A percentile compares a stretch with the other conserved stretches of the same genome.
phyloP scores from a whole-genome alignment of 495 filamentous ascomycete species.

The Aspergillus egyptiacus region DNA sequence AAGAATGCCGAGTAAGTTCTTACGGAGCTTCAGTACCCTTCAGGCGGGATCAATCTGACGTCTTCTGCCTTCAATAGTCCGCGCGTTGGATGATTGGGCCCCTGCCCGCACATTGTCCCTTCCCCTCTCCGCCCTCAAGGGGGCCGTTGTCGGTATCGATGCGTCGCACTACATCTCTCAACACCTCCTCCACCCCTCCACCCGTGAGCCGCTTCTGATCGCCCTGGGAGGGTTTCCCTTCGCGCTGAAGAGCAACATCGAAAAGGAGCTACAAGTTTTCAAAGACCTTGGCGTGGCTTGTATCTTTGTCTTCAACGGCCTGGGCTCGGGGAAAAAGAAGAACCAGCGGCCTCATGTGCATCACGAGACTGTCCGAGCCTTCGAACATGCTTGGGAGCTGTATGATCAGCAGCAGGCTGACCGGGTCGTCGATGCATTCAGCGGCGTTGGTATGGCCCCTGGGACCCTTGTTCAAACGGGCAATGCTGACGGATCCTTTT shows the following conservation, averaged over 20 bases:
- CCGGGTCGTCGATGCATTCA: slow-evolving; percentile 76
- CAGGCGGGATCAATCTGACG: slow-evolving; percentile 3
- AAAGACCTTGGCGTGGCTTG: slow-evolving; percentile 56
- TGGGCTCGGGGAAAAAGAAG: slow-evolving; percentile 66
- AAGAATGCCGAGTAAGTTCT: slow-evolving; percentile 40
- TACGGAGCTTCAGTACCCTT: slow-evolving; percentile 5
- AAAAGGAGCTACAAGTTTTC: slow-evolving; percentile 65
- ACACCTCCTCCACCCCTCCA: slow-evolving; percentile 58
- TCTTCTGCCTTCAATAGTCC: slow-evolving; percentile 37
- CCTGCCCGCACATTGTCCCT: slow-evolving; percentile 47
- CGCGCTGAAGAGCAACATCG: slow-evolving; percentile 61
- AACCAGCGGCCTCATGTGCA: slow-evolving; percentile 53
- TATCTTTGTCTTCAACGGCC: slow-evolving; percentile 85
- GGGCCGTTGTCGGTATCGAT: slow-evolving; percentile 75
- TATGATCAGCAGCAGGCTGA: slow-evolving; percentile 77
- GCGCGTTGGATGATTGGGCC: slow-evolving; percentile 55
- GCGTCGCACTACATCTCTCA: slow-evolving; percentile 80
- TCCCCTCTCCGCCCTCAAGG: slow-evolving; percentile 60
- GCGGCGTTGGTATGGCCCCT: slow-evolving; percentile 62
- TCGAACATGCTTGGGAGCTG: slow-evolving; percentile 69
- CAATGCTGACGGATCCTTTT: background rate
- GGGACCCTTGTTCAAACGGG: background rate
- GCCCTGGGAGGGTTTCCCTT: slow-evolving; percentile 89
- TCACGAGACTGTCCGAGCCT: slow-evolving; percentile 39
- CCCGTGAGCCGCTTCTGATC: slow-evolving; percentile 77